Base-by-base conservation (phyloP, 805 yeast genomes). In the Zygoascus flipseniorum region DNA sequence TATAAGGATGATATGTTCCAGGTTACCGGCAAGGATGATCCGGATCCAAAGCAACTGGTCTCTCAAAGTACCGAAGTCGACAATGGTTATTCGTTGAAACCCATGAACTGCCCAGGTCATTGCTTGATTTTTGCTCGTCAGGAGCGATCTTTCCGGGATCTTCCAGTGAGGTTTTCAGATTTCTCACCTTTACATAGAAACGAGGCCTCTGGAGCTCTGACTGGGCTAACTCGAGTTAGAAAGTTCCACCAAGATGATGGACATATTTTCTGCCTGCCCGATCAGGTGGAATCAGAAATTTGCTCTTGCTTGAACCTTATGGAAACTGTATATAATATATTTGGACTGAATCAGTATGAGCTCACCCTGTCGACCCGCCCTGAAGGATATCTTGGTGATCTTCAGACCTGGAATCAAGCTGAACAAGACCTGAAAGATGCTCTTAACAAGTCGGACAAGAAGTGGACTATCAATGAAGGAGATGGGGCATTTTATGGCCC, bases 241-340 rank as follows among this genome's bases (percentile, higher is more conserved):
- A 75, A 96, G 58, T 93, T 93, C 71, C 99, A 93, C 69, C 99
- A 93, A 71, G 99, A 93, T 68, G 99, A 93, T 67, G 98, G 97
- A 8, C 99, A 93, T 63, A 90, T 93, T 28, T 93, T 93, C 67
- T 93, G 99, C 65, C 80, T 84, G 1, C 75, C 78, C 37, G 81
- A 77, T 6, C 99, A 93, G 69, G 83, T 93, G 48, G 78, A 77
- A 48, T 61, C 67, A 31, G 99, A 93, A 65, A 89, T 93, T 48
- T 63, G 75, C 9, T 78, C 80, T 52, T 86, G 93, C 11, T 74
- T 93, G 54, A 76, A 80, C 61, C 73, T 93, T 63, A 79, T 93
- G 52, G 85, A 83, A 62, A 77, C 84, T 56, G 82, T 90, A 37
- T 93, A 93, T 65, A 71, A 73, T 0, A 78, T 80, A 18, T 85